phyloP scores from a whole-genome alignment of 345 rosid genomes.

The Melaleuca alternifolia region DNA sequence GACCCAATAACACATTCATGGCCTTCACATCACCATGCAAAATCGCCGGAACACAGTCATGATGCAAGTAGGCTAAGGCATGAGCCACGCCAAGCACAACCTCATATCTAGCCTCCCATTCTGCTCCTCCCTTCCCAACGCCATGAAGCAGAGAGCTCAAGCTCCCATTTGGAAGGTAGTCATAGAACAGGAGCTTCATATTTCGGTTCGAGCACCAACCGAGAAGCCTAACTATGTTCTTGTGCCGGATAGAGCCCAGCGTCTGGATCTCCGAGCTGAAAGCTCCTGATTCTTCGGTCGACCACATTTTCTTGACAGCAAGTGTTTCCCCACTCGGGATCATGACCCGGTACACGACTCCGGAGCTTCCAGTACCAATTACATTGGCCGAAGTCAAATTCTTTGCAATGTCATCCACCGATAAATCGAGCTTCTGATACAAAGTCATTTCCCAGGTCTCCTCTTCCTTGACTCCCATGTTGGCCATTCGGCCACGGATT shows the following conservation, averaged over 20 bases:
- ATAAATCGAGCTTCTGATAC: slow-evolving; percentile 79
- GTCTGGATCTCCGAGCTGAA: slow-evolving; percentile 76
- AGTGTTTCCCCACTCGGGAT: slow-evolving; percentile 60
- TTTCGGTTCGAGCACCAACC: slow-evolving; percentile 79
- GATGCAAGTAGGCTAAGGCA: slow-evolving; percentile 88
- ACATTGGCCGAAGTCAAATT: slow-evolving; percentile 71
- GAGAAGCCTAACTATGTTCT: slow-evolving; percentile 67
- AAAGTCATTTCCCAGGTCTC: slow-evolving; percentile 68
- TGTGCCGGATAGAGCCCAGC: slow-evolving; percentile 77
- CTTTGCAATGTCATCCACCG: slow-evolving; percentile 53
- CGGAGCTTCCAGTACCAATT: slow-evolving; percentile 95
- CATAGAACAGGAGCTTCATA: slow-evolving; percentile 73
- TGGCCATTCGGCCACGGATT: slow-evolving; percentile 27
- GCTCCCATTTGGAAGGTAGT: slow-evolving; percentile 93
- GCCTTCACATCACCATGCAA: slow-evolving; percentile 90
- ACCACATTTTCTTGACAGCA: slow-evolving; percentile 97
- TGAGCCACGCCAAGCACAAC: slow-evolving; percentile 74
- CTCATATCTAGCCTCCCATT: slow-evolving; percentile 81
- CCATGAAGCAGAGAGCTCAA: slow-evolving; percentile 83
- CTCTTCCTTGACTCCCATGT: slow-evolving; percentile 20
- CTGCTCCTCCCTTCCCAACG: slow-evolving; percentile 61
- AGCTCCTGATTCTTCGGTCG: slow-evolving; percentile 70
- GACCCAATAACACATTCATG: slow-evolving; percentile 78
- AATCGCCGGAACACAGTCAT: slow-evolving; percentile 82
- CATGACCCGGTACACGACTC: slow-evolving; percentile 75